These are phyloP conservation scores for Lablab purpureus DNA, from an alignment of 306 rosid species.

Conservation along the genomic window DNA sequence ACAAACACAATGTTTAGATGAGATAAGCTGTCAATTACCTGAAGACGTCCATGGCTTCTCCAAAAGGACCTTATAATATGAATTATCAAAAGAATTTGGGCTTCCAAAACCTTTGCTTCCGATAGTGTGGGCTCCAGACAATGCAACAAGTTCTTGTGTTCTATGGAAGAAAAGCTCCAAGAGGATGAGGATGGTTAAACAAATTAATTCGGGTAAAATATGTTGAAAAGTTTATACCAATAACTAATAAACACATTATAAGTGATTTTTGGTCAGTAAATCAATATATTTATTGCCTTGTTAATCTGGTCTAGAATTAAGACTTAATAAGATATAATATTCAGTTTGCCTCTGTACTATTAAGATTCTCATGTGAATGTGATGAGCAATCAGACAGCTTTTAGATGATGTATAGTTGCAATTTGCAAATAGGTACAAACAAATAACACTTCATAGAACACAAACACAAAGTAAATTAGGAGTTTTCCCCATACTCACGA, in stretches of 20 bases:
- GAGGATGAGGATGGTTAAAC: constrained; percentile 31
- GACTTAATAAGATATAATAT: constrained; percentile 22
- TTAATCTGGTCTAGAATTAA: constrained; percentile 31
- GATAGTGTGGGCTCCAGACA: constrained; percentile 95
- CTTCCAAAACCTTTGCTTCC: constrained; percentile 95
- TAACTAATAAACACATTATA: constrained; percentile 21
- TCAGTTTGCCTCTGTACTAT: constrained; percentile 5
- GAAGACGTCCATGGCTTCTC: constrained; percentile 78
- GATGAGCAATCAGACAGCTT: constrained; percentile 21
- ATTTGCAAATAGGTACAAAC: constrained; percentile 5
- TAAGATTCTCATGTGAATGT: constrained; percentile 5
- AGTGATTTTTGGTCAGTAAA: constrained; percentile 17
- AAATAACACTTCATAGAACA: constrained; percentile 8
- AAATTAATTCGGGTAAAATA: constrained; percentile 19
- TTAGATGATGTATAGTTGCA: constrained; percentile 27
- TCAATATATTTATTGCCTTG: neutral
- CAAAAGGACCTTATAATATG: constrained; percentile 88
- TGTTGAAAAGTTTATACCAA: neutral
- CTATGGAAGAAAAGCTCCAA: constrained; percentile 58
- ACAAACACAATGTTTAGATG: constrained; percentile 15
- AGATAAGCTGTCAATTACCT: constrained; percentile 58
- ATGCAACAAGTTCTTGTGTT: constrained; percentile 88
- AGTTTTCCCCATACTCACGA: constrained; percentile 67
- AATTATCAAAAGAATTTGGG: constrained; percentile 81
- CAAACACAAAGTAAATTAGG: constrained; percentile 42